Base-by-base conservation (phyloP, 2,329 filamentous ascomycete species). In the Alternaria angustiovoidea region DNA sequence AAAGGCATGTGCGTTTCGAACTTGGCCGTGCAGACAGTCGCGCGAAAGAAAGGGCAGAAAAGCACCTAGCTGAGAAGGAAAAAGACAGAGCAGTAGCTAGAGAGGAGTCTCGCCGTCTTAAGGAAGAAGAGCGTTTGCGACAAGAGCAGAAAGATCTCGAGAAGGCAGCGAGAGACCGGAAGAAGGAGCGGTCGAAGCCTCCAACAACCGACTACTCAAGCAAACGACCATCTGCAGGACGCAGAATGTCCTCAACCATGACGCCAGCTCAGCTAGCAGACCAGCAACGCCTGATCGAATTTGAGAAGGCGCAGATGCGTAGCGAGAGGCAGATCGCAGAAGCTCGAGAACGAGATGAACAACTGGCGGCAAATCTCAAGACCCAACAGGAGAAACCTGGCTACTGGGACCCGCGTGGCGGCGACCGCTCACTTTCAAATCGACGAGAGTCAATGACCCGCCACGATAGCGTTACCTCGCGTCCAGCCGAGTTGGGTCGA, bases 1-100 rank as follows among this genome's bases (percentile, higher is more conserved):
- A 47, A 22, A 71, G 71, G 51, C 65, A 72, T 28, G 75, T 75
- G 18, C 63, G 65, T 5, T 74, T 77, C 24, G 69, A 74, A 38
- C 54, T 67, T 18, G 68, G 59, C 32, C 72, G 74, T 11, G 58
- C 66, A 18, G 62, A 74, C n/a, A 56, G 51, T 2, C 63, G 72
- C 34, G 67, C 59, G 6, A 54, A 68, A 6, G 65, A 72, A 30
- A 62, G 72, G 20, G 62, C 56, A 2, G 68, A 76, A 46, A 66
- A 57, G 4, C 58, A 36, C n/a, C 48, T 58, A 26, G 72, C 60
- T 1, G 69, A 75, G 46, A 68, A 65, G 7, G 64, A 54, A 16
- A 59, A 64, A n/a, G 71, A 63, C 3, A 61, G 68, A 4, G 64
- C 68, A 8, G 62, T 65, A 18, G 62, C 54, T 1, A 51, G 68